phyloP scores from a whole-genome alignment of 2,329 filamentous ascomycete species.

The Aureobasidium pullulans region DNA sequence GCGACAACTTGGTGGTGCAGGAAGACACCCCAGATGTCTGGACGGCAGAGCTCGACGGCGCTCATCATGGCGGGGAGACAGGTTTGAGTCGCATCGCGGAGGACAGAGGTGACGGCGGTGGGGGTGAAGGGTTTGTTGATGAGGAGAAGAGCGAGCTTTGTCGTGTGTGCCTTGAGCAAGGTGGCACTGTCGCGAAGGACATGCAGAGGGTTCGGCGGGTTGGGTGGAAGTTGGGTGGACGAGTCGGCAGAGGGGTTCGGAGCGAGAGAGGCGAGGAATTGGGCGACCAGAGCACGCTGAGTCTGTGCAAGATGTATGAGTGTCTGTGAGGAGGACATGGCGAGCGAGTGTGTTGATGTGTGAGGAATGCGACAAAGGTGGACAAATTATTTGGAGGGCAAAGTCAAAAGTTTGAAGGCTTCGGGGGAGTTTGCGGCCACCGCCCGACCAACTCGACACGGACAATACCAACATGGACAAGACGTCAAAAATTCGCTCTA shows the following conservation, averaged over 20 bases:
- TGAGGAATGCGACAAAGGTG: neutral
- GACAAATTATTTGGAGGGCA: neutral
- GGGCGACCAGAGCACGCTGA: conserved; percentile 25
- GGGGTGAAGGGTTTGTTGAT: conserved; percentile 83
- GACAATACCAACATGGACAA: neutral
- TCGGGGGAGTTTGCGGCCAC: neutral
- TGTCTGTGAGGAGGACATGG: conserved; percentile 22
- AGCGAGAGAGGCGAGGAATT: conserved; percentile 25
- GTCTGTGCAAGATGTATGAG: conserved; percentile 25
- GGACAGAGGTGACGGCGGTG: conserved; percentile 61
- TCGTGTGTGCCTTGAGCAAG: conserved; percentile 73
- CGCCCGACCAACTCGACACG: neutral
- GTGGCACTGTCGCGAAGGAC: conserved; percentile 65
- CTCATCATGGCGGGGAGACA: conserved; percentile 70
- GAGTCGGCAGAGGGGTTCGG: conserved; percentile 17
- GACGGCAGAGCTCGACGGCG: conserved; percentile 58
- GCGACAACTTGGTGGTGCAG: conserved; percentile 58
- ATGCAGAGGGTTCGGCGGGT: conserved; percentile 50
- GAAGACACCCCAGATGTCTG: conserved; percentile 53
- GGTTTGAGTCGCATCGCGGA: conserved; percentile 63
- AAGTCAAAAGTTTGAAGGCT: neutral
- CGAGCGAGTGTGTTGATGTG: neutral
- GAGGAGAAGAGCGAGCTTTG: conserved; percentile 78
- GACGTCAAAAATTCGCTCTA: neutral
- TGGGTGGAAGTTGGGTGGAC: conserved; percentile 18